phyloP scores from a whole-genome alignment of 2,329 filamentous ascomycete species.

The Lachnellula cervina region DNA sequence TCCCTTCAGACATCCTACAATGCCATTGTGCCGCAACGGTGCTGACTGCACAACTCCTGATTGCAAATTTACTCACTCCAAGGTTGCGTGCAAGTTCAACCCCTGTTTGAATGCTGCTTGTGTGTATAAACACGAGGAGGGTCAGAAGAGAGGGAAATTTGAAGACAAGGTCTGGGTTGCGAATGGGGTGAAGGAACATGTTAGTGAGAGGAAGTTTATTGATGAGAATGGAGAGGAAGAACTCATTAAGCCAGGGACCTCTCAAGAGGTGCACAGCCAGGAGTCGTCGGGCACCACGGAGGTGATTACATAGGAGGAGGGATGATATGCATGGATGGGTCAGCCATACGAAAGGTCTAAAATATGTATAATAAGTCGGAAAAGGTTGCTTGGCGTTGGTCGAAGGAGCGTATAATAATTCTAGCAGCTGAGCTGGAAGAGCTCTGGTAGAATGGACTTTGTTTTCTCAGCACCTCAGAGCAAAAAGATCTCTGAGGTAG shows the following conservation, averaged over 20 bases:
- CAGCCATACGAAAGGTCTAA: neutral
- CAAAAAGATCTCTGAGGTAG: slow-evolving; percentile 24
- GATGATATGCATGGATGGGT: neutral
- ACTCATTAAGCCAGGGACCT: slow-evolving; percentile 28
- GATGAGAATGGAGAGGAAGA: slow-evolving; percentile 62
- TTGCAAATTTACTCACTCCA: slow-evolving; percentile 87
- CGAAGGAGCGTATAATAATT: neutral
- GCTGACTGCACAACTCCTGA: slow-evolving; percentile 74
- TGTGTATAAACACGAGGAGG: slow-evolving; percentile 84
- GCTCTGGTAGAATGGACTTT: slow-evolving; percentile 25
- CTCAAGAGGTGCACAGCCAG: slow-evolving; percentile 15
- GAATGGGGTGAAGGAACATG: slow-evolving; percentile 54
- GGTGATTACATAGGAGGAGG: slow-evolving; percentile 21
- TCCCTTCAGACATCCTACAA: slow-evolving; percentile 81
- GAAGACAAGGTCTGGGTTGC: slow-evolving; percentile 90
- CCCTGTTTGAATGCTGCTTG: slow-evolving; percentile 89
- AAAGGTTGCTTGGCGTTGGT: slow-evolving; percentile 14
- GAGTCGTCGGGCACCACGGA: slow-evolving; percentile 13
- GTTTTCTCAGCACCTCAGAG: slow-evolving; percentile 21
- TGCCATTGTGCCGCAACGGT: slow-evolving; percentile 86
- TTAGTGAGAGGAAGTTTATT: slow-evolving; percentile 86
- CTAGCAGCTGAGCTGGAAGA: neutral
- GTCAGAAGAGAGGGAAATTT: slow-evolving; percentile 76
- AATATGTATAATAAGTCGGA: slow-evolving; percentile 19
- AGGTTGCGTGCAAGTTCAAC: slow-evolving; percentile 81